Conservation (phyloP, 495 filamentous ascomycete genomes). For the Antarctomyces pellizariae region DNA sequence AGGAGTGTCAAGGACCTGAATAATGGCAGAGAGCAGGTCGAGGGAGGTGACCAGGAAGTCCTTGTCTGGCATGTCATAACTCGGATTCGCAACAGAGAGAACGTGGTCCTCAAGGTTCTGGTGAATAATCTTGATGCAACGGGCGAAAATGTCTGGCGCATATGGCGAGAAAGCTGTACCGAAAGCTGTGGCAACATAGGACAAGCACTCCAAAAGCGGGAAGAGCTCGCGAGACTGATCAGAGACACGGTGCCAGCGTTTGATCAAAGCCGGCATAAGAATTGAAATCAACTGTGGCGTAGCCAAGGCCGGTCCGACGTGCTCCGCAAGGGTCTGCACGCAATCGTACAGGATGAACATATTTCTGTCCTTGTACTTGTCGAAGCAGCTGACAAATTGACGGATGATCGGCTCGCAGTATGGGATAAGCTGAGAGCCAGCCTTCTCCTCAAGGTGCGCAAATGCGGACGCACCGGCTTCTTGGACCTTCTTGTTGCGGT, state of each 20-base stretch:
- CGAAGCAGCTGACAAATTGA: conserved; percentile 83
- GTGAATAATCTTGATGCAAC: conserved; percentile 80
- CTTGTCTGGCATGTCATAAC: conserved; percentile 69
- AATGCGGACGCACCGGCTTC: conserved; percentile 93
- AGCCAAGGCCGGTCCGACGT: conserved; percentile 58
- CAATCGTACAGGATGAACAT: conserved; percentile 99
- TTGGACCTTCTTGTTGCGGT: conserved; percentile 93
- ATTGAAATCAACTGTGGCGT: conserved; percentile 54
- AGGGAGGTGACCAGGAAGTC: conserved; percentile 94
- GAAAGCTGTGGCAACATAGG: conserved; percentile 78
- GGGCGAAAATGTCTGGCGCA: conserved; percentile 56
- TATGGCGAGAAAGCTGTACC: conserved; percentile 64
- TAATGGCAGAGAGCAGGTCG: conserved; percentile 80
- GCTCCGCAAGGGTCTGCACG: conserved; percentile 88
- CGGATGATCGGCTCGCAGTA: conserved; percentile 79
- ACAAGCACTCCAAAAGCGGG: conserved; percentile 81
- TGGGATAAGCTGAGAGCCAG: conserved; percentile 49
- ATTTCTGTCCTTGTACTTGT: conserved; percentile 91
- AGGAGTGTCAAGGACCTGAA: conserved; percentile 62
- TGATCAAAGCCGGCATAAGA: conserved; percentile 86
- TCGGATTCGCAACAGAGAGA: conserved; percentile 32
- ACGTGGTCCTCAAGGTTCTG: conserved; percentile 62
- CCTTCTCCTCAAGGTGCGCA: conserved; percentile 87
- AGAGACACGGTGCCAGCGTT: conserved; percentile 64
- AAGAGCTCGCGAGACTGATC: conserved; percentile 89